phyloP scores from a whole-genome alignment of 2,329 filamentous ascomycete species.

The Sclerotinia minor region DNA sequence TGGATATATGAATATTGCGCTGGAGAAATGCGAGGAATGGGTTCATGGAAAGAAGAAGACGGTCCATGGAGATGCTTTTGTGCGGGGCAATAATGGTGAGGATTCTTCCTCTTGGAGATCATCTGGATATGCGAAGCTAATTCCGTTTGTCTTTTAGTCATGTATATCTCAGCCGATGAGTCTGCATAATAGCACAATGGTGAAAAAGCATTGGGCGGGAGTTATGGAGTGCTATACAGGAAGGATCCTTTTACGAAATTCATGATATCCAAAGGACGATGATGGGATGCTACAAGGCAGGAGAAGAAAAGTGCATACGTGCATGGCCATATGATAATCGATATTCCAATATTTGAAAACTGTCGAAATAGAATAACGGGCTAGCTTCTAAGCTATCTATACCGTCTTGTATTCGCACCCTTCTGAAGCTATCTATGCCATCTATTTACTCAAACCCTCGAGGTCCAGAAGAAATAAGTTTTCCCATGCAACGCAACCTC shows the following conservation, averaged over 20 bases:
- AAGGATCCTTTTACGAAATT: conserved; percentile 27
- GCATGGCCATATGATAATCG: neutral
- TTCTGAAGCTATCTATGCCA: conserved; percentile 28
- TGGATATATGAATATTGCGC: conserved; percentile 99
- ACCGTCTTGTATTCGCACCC: conserved; percentile 40
- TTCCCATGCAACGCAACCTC: conserved; percentile 64
- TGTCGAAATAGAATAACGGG: conserved; percentile 6
- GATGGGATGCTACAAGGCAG: neutral
- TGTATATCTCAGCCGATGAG: conserved; percentile 42
- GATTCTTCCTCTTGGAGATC: conserved; percentile 9
- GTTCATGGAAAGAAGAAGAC: conserved; percentile 81
- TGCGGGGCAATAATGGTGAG: conserved; percentile 91
- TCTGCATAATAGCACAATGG: conserved; percentile 20
- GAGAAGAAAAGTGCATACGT: neutral
- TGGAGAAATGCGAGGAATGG: conserved; percentile 92
- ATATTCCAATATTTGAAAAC: conserved; percentile 44
- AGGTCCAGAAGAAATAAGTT: conserved; percentile 65
- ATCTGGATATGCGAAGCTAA: neutral
- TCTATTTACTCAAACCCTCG: conserved; percentile 42
- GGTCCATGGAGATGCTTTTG: conserved; percentile 91
- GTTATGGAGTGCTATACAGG: conserved; percentile 25
- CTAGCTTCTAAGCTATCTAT: conserved; percentile 6
- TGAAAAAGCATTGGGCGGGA: conserved; percentile 24
- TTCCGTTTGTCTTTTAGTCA: conserved; percentile 34
- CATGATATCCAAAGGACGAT: conserved; percentile 28